A percentile compares a stretch with the other conserved stretches of the same genome.
Conservation (phyloP, 2,329 filamentous ascomycete genomes). For the Fusarium decemcellulare region DNA sequence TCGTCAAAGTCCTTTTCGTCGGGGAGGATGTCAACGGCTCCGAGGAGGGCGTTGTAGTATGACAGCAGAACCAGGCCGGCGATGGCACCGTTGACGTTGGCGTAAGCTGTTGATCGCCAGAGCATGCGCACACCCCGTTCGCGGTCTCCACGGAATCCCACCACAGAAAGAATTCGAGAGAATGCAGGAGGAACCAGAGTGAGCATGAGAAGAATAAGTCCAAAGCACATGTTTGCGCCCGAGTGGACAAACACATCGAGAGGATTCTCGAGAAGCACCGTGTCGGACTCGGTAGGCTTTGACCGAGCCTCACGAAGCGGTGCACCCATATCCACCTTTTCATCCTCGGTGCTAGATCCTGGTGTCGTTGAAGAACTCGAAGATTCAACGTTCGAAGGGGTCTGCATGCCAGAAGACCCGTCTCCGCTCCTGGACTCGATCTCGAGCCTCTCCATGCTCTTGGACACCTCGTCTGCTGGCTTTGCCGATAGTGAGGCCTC, state of each 20-base stretch:
- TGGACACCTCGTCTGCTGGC: conserved; percentile 40
- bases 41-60: conserved; percentile 91
- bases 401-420: conserved; percentile 62
- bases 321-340: conserved; percentile 39
- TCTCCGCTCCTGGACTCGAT: conserved; percentile 39
- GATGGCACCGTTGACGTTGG: conserved; percentile 94
- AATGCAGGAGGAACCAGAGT: conserved; percentile 95
- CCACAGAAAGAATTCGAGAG: conserved; percentile 85
- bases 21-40: conserved; percentile 89
- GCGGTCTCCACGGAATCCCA: conserved; percentile 92
- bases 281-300: conserved; percentile 66
- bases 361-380: conserved; percentile 39
- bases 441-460: conserved; percentile 54
- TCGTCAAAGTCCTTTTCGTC: conserved; percentile 66
- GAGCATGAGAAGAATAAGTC: conserved; percentile 87
- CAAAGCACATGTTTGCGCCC: conserved; percentile 90
- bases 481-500: conserved; percentile 18
- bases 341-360: conserved; percentile 29
- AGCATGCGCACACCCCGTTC: conserved; percentile 86
- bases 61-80: conserved; percentile 84
- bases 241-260: conserved; percentile 92
- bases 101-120: conserved; percentile 89
- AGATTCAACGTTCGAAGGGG: conserved; percentile 52
- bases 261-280: conserved; percentile 78
- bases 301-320: conserved; percentile 43